Evolutionary conservation across 805 yeast species (phyloP).

Genomic region (Teunomyces lycoperdinae): DNA sequence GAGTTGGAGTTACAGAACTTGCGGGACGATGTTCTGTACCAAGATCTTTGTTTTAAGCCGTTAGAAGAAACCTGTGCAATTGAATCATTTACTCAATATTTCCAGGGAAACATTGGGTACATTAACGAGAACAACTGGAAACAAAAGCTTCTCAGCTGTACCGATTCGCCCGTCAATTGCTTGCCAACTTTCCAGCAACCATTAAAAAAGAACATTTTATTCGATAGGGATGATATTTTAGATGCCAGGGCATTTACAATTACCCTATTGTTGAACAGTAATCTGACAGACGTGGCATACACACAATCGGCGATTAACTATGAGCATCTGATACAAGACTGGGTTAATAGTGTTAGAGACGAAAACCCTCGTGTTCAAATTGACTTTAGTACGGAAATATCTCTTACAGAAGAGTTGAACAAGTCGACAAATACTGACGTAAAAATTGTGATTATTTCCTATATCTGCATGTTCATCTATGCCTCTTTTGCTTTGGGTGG

Average conservation of each 20-base stretch:
- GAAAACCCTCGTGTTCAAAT: conserved; percentile 60
- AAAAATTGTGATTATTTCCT: conserved; percentile 67
- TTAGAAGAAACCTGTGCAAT: conserved; percentile 74
- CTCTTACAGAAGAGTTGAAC: conserved; percentile 80
- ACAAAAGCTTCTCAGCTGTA: conserved; percentile 52
- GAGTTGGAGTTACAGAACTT: conserved; percentile 50
- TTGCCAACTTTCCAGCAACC: conserved; percentile 92
- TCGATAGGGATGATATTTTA: conserved; percentile 51
- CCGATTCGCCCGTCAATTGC: conserved; percentile 82
- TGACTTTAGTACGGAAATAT: conserved; percentile 77
- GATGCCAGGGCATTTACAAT: conserved; percentile 71
- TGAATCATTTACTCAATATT: conserved; percentile 88
- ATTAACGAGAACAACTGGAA: conserved; percentile 58
- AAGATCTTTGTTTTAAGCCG: conserved; percentile 82
- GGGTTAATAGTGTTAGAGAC: conserved; percentile 40
- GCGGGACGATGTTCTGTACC: conserved; percentile 31
- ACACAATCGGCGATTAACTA: conserved; percentile 48
- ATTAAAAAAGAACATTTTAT: conserved; percentile 63
- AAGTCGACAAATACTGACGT: conserved; percentile 79
- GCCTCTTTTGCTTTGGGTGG: conserved; percentile 81
- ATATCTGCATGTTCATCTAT: conserved; percentile 81
- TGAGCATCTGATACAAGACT: conserved; percentile 67
- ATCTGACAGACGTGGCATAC: conserved; percentile 39
- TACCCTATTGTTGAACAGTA: conserved; percentile 65
- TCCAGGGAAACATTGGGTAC: conserved; percentile 55